phyloP scores from a whole-genome alignment of 441 rosid genomes.

The Croton setiger region DNA sequence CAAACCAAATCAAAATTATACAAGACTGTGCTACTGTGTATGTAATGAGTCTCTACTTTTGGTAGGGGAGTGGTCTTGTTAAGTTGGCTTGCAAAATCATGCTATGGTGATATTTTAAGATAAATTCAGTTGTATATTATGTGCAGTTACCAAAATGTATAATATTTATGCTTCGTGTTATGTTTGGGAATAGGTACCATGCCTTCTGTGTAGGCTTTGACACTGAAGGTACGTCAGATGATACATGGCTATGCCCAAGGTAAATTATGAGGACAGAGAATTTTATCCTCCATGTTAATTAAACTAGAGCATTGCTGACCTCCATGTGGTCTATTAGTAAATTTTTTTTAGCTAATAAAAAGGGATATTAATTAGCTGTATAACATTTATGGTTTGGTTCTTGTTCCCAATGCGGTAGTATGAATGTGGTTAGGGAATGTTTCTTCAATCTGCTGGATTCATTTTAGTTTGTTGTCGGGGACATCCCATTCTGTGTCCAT shows the following conservation, averaged over 20 bases:
- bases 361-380: conserved; percentile 17
- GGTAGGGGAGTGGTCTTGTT: not conserved
- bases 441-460: conserved; percentile 3
- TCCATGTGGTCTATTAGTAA: not conserved
- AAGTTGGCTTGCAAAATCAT: not conserved
- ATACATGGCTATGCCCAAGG: conserved; percentile 98
- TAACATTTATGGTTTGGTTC: conserved; percentile 18
- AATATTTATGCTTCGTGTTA: conserved; percentile 14
- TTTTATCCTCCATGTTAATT: not conserved
- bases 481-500: not conserved
- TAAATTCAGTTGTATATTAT: not conserved
- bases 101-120: not conserved
- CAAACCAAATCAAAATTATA: not conserved
- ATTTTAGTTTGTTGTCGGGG: conserved; percentile 1
- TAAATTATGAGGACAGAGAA: conserved; percentile 29
- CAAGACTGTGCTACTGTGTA: no score
- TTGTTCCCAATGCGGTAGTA: conserved; percentile 17
- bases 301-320: not conserved
- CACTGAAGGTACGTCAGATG: conserved; percentile 73
- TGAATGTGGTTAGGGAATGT: not conserved
- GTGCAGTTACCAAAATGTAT: conserved; percentile 11
- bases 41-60: not conserved
- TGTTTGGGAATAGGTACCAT: conserved; percentile 75
- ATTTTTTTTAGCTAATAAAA: not conserved
- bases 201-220: conserved; percentile 97